These are phyloP conservation scores for Yamadazyma blattariae DNA, from an alignment of 1,139 yeast species.

Conservation along the genomic window DNA sequence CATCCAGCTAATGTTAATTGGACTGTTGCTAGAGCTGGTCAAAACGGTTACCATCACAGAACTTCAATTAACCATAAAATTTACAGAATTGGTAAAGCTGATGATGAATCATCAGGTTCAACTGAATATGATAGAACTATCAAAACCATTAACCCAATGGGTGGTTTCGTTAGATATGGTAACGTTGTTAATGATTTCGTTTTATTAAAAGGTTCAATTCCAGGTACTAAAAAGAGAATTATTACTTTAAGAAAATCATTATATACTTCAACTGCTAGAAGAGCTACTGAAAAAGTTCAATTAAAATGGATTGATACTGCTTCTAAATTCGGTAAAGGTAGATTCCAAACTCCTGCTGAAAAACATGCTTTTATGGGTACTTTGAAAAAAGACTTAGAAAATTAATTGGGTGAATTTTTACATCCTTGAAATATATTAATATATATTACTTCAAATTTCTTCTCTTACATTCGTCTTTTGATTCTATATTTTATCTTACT, in stretches of 20 bases:
- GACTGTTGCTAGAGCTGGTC: conserved; percentile 99
- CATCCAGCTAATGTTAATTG: conserved; percentile 99
- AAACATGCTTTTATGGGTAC: conserved; percentile 99
- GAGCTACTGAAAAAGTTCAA: conserved; percentile 93
- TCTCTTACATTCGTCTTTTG: not conserved
- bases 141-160: conserved; percentile 99
- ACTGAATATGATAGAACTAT: conserved; percentile 99
- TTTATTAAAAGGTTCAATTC: conserved; percentile 97
- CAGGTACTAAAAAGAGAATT: conserved; percentile 99
- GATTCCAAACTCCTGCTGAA: conserved; percentile 99
- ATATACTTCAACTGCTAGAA: conserved; percentile 97
- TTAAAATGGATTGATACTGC: conserved; percentile 99
- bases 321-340: conserved; percentile 99
- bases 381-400: conserved; percentile 85
- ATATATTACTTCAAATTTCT: too few relatives aligned
- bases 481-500: too few relatives aligned
- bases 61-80: conserved; percentile 99
- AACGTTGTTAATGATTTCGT: conserved; percentile 95
- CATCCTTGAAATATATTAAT: too few relatives aligned
- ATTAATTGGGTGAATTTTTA: conserved; percentile 14
- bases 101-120: conserved; percentile 90
- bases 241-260: conserved; percentile 98
- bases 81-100: conserved; percentile 98
- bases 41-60: conserved; percentile 99
- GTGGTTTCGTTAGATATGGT: conserved; percentile 99